phyloP scores from a whole-genome alignment of 768 basidiomycete genomes.

The Amanita pseudoporphyria region DNA sequence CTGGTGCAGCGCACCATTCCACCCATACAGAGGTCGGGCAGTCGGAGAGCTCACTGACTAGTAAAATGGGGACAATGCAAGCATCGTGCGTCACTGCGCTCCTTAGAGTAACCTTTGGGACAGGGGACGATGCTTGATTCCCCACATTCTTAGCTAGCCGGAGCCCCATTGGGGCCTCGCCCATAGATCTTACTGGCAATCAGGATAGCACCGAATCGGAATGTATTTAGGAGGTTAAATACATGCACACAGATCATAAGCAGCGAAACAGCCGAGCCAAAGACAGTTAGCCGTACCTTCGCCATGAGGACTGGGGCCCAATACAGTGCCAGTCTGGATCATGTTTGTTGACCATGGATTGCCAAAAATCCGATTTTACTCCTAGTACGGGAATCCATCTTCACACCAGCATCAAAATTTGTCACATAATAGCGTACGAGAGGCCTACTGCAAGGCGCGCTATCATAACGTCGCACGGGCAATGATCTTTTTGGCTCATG shows the following conservation, averaged over 20 bases:
- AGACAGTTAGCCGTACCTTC: too few relatives aligned
- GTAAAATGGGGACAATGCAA: neutral
- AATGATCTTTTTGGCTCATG: too few relatives aligned
- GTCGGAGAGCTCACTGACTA: neutral
- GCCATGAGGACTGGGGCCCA: too few relatives aligned
- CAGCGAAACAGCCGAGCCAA: neutral
- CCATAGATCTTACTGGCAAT: neutral
- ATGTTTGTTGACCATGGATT: too few relatives aligned
- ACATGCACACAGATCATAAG: neutral
- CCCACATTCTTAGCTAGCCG: conserved; percentile 4
- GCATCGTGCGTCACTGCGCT: conserved; percentile 1
- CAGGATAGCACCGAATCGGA: neutral
- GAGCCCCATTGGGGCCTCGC: conserved; percentile 5
- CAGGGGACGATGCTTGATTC: conserved; percentile 3
- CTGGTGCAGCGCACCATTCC: neutral
- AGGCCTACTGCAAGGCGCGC: too few relatives aligned
- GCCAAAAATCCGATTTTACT: too few relatives aligned
- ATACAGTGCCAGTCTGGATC: too few relatives aligned
- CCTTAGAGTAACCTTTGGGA: neutral
- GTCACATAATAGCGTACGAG: too few relatives aligned
- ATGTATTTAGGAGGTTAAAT: conserved; percentile 1
- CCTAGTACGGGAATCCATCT: too few relatives aligned
- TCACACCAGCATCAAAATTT: too few relatives aligned
- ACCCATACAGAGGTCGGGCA: neutral
- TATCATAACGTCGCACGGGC: too few relatives aligned